A percentile compares a stretch with the other conserved stretches of the same genome.
These are phyloP conservation scores for Ceraceosorus guamensis DNA, from an alignment of 1,284 basidiomycete species.

Conservation along the genomic window DNA sequence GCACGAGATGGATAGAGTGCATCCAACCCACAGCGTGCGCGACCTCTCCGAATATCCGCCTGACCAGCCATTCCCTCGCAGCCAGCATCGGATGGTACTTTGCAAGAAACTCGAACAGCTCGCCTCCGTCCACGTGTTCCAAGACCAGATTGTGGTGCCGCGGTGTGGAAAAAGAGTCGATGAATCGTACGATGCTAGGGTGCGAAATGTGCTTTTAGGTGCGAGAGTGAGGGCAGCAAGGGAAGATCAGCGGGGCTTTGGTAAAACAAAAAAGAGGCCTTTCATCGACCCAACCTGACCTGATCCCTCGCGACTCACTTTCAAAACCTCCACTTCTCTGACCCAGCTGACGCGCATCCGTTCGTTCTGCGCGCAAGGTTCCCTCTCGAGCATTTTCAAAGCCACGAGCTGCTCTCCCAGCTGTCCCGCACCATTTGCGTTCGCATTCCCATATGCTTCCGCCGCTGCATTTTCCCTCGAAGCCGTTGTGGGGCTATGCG, in stretches of 20 bases:
- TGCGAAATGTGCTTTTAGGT: conserved; percentile 67
- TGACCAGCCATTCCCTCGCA: conserved; percentile 51
- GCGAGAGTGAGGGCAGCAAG: conserved; percentile 5
- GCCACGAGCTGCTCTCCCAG: conserved; percentile 58
- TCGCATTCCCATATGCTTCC: neutral
- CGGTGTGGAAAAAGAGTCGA: conserved; percentile 66
- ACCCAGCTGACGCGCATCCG: conserved; percentile 75
- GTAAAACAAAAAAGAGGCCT: no score
- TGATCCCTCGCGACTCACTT: conserved; percentile 52
- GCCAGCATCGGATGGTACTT: conserved; percentile 58
- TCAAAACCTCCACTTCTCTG: conserved; percentile 76
- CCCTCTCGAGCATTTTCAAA: conserved; percentile 71
- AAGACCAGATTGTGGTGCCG: conserved; percentile 73
- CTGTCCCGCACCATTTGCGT: neutral
- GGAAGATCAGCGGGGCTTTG: conserved; percentile 5
- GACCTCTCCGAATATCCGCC: conserved; percentile 72
- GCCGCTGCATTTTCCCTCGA: neutral
- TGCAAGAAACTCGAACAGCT: conserved; percentile 68
- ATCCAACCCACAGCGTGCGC: conserved; percentile 78
- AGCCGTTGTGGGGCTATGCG: neutral
- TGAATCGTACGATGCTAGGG: conserved; percentile 69
- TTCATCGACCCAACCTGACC: no score
- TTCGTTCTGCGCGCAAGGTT: conserved; percentile 57
- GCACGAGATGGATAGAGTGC: conserved; percentile 77
- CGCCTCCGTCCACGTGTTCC: conserved; percentile 70